Evolutionary conservation across 768 basidiomycete genomes (phyloP).

Genomic region (Tricholoma furcatifolium): DNA sequence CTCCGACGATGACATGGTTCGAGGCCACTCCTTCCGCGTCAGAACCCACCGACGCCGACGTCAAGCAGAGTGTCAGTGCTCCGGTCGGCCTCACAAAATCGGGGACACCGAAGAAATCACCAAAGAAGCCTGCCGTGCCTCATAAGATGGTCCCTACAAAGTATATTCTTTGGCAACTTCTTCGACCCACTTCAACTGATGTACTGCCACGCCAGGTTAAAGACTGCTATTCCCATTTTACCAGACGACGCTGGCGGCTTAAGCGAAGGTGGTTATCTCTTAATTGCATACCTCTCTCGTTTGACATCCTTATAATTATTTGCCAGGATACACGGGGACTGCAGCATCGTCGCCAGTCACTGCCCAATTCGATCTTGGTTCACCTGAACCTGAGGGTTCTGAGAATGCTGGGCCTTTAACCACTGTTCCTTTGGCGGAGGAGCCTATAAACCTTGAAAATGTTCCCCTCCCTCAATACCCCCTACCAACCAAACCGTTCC

Average conservation of each 20-base stretch:
- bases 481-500: slow-evolving; percentile 79
- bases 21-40: slow-evolving; percentile 32
- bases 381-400: slow-evolving; percentile 49
- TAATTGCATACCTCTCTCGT: background rate
- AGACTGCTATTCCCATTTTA: slow-evolving; percentile 32
- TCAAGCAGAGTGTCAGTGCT: slow-evolving; percentile 14
- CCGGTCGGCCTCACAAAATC: slow-evolving; percentile 32
- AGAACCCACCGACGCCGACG: slow-evolving; percentile 31
- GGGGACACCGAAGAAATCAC: slow-evolving; percentile 48
- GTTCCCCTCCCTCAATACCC: slow-evolving; percentile 72
- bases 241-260: slow-evolving; percentile 50
- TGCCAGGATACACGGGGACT: slow-evolving; percentile 60
- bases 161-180: slow-evolving; percentile 19
- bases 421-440: slow-evolving; percentile 33
- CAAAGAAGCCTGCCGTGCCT: slow-evolving; percentile 40
- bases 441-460: slow-evolving; percentile 49
- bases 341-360: slow-evolving; percentile 71
- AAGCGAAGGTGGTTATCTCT: slow-evolving; percentile 53
- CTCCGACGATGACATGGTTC: slow-evolving; percentile 41
- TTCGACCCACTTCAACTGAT: slow-evolving; percentile 11
- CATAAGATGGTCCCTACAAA: slow-evolving; percentile 36
- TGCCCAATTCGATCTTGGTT: slow-evolving; percentile 42
- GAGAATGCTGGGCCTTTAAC: slow-evolving; percentile 27
- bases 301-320: slow-evolving; percentile 9
- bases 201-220: slow-evolving; percentile 15